A percentile compares a stretch with the other conserved stretches of the same genome.
Conservation (phyloP, 495 filamentous ascomycete species). For the Xylaria curta region DNA sequence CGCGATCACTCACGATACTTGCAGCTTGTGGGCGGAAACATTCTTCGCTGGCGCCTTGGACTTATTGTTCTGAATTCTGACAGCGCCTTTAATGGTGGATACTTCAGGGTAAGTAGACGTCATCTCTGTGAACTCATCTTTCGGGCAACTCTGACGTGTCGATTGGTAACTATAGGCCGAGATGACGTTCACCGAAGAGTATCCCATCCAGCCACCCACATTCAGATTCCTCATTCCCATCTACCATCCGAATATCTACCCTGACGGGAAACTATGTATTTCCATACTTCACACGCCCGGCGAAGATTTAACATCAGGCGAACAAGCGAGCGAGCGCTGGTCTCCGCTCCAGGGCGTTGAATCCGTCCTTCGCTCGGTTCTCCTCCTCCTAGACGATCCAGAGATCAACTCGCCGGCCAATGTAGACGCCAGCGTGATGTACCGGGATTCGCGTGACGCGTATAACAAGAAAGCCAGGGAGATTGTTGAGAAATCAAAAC, state of each 20-base stretch:
- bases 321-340: conserved; percentile 88
- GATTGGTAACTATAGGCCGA: conserved; percentile 56
- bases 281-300: conserved; percentile 94
- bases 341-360: conserved; percentile 90
- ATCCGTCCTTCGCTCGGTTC: conserved; percentile 88
- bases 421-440: conserved; percentile 88
- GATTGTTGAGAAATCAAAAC: conserved; percentile 74
- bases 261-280: conserved; percentile 90
- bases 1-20: conserved; percentile 24
- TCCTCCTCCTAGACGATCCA: conserved; percentile 92
- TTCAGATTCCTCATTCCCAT: conserved; percentile 83
- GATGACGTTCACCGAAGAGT: conserved; percentile 88
- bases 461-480: conserved; percentile 74
- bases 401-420: conserved; percentile 94
- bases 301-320: conserved; percentile 90
- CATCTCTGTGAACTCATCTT: background rate
- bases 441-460: conserved; percentile 69
- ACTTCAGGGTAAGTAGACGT: conserved; percentile 67
- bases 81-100: conserved; percentile 89
- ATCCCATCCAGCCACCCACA: conserved; percentile 89
- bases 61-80: conserved; percentile 92
- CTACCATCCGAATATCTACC: conserved; percentile 93
- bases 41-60: conserved; percentile 85
- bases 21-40: conserved; percentile 73
- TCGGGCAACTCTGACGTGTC: background rate